Conservation (phyloP, 257 asterid genomes). For the Schizonepeta tenuifolia region DNA sequence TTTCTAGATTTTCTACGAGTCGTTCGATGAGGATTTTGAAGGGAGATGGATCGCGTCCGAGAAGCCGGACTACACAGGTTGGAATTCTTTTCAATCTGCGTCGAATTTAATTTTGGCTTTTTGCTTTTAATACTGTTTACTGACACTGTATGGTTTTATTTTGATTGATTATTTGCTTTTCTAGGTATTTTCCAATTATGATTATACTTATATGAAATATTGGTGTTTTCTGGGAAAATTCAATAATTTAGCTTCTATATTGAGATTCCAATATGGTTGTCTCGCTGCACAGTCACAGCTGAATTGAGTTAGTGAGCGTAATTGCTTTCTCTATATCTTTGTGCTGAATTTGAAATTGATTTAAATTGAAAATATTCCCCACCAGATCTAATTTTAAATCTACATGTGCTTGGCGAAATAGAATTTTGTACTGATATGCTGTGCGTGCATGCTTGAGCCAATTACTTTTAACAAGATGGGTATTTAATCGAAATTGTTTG, state of each 20-base stretch:
- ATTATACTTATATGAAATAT: background rate
- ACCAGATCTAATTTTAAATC: background rate
- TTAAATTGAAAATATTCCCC: background rate
- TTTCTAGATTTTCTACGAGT: slow-evolving; percentile 72
- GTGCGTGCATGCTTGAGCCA: background rate
- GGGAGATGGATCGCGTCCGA: slow-evolving; percentile 83
- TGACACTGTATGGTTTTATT: slow-evolving; percentile 12
- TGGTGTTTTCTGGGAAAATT: background rate
- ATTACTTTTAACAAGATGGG: background rate
- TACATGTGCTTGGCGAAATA: background rate
- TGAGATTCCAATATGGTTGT: background rate
- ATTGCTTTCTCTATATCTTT: background rate
- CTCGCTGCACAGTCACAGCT: slow-evolving; percentile 1
- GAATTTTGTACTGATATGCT: background rate
- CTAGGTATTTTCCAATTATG: background rate
- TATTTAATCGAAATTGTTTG: background rate
- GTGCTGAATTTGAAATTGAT: background rate
- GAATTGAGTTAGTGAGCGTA: slow-evolving; percentile 8
- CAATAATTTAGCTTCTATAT: background rate
- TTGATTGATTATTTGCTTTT: background rate
- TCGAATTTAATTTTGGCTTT: background rate
- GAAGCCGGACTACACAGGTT: slow-evolving; percentile 78
- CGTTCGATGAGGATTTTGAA: slow-evolving; percentile 81
- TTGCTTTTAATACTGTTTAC: background rate
- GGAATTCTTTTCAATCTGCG: slow-evolving; percentile 30